A percentile compares a stretch with the other conserved stretches of the same genome.
Conservation (phyloP, 225 moss, liverwort and hornwort genomes). For the Pseudisothecium myosuroides region DNA sequence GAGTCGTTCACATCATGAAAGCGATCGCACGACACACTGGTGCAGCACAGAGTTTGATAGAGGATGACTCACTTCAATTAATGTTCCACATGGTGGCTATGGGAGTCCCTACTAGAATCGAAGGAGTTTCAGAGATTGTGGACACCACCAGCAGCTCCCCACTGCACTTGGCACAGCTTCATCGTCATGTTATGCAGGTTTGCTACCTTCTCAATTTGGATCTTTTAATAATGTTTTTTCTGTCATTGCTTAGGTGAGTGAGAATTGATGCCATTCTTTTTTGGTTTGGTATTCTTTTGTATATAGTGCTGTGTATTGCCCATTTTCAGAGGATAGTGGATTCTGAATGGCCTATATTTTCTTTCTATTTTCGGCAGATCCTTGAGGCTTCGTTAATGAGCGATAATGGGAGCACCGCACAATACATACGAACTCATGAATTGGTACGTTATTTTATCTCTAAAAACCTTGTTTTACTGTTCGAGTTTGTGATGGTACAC, state of each 20-base stretch:
- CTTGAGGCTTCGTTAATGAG: slow-evolving; percentile 59
- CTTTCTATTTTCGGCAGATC: slow-evolving; percentile 29
- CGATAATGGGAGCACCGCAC: slow-evolving; percentile 69
- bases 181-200: slow-evolving; percentile 79
- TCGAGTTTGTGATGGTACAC: neutral
- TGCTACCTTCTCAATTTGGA: neutral
- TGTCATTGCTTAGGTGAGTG: neutral
- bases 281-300: neutral
- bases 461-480: neutral
- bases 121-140: slow-evolving; percentile 6
- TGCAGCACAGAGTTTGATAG: slow-evolving; percentile 68
- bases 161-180: slow-evolving; percentile 67
- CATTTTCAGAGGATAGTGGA: neutral
- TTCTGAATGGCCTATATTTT: neutral
- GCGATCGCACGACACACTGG: slow-evolving; percentile 65
- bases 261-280: neutral
- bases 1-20: slow-evolving; percentile 83
- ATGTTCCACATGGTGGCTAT: slow-evolving; percentile 76
- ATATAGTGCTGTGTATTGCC: neutral
- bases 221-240: neutral
- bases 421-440: slow-evolving; percentile 62
- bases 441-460: slow-evolving; percentile 26
- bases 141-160: slow-evolving; percentile 12
- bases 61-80: slow-evolving; percentile 72
- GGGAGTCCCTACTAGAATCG: slow-evolving; percentile 36